These are phyloP conservation scores for Cryptosporidium sp. DNA, from an alignment of 169 alveolate genomes.

Conservation along the genomic window DNA sequence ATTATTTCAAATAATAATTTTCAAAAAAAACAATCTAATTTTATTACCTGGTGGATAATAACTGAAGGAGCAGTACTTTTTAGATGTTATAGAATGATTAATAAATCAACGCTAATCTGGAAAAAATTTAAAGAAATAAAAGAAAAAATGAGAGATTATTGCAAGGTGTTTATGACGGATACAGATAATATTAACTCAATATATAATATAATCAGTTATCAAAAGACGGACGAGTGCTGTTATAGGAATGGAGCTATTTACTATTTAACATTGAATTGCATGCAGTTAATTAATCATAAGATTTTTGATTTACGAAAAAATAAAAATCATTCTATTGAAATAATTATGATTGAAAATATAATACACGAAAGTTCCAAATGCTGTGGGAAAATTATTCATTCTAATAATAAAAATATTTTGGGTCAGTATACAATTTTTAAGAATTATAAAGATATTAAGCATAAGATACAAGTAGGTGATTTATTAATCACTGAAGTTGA, in stretches of 20 bases:
- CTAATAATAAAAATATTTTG: background rate
- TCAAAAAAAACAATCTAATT: constrained; percentile 7
- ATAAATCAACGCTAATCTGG: constrained; percentile 14
- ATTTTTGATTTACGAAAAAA: constrained; percentile 9
- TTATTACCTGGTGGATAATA: constrained; percentile 38
- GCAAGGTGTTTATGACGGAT: constrained; percentile 28
- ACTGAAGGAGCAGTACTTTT: background rate
- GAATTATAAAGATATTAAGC: background rate
- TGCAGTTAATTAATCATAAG: background rate
- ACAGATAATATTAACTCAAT: constrained; percentile 18
- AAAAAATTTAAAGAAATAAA: constrained; percentile 11
- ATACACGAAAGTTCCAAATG: background rate
- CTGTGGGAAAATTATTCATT: constrained; percentile 30
- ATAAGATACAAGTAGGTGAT: constrained; percentile 16
- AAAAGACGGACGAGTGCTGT: constrained; percentile 41
- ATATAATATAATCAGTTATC: constrained; percentile 7
- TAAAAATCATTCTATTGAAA: background rate
- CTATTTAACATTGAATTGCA: background rate
- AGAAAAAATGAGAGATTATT: background rate
- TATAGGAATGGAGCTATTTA: constrained; percentile 17
- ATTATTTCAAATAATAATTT: background rate
- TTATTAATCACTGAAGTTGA: constrained; percentile 1
- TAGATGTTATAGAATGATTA: background rate
- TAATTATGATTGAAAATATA: constrained; percentile 25
- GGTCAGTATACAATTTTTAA: constrained; percentile 1